A percentile compares a stretch with the other conserved stretches of the same genome.
phyloP scores from a whole-genome alignment of 257 asterid species.

The Solanum peruvianum region DNA sequence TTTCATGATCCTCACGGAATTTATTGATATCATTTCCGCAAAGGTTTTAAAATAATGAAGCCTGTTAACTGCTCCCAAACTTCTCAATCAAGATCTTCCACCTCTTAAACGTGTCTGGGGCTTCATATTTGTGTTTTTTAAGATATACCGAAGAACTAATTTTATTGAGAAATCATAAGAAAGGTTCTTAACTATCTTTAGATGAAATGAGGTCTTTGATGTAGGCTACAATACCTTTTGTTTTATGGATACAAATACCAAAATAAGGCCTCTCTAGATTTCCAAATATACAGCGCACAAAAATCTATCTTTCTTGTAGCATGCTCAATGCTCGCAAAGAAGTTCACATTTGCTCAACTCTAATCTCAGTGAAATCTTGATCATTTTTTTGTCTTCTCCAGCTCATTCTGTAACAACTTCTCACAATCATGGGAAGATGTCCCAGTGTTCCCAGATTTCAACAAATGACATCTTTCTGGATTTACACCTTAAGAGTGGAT shows the following conservation, averaged over 20 bases:
- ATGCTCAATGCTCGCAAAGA: neutral
- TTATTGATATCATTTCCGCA: neutral
- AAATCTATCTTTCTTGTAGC: neutral
- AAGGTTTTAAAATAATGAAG: neutral
- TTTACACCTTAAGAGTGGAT: neutral
- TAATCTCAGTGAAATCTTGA: neutral
- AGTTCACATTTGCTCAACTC: neutral
- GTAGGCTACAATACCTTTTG: neutral
- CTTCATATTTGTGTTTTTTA: neutral
- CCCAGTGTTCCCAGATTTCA: neutral
- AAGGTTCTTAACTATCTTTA: neutral
- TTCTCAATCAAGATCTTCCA: neutral
- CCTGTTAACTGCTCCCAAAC: neutral
- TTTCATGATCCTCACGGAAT: neutral
- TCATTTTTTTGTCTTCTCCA: neutral
- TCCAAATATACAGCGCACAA: neutral
- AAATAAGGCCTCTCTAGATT: neutral
- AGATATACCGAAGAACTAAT: neutral
- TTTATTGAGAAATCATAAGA: neutral
- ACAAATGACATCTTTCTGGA: neutral
- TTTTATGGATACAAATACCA: neutral
- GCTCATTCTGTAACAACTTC: neutral
- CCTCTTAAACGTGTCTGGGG: neutral
- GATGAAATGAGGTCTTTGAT: neutral
- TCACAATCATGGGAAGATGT: neutral